Evolutionary conservation across 2,329 filamentous ascomycete species (phyloP).

Genomic region (Coniochaeta sp.): DNA sequence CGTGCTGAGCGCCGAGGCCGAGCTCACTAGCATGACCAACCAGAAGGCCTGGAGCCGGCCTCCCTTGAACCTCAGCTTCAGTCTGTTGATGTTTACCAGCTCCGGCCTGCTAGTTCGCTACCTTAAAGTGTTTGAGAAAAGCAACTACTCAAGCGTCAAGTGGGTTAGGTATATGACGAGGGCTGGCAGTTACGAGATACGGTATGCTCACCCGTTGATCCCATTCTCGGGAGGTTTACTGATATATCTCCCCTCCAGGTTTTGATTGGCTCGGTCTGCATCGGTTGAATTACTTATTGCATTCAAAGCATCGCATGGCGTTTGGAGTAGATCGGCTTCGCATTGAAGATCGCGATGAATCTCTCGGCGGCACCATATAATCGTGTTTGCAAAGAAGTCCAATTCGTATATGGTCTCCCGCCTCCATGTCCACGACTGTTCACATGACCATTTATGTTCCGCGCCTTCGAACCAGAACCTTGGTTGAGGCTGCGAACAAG

Average conservation of each 20-base stretch:
- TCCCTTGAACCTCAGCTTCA: conserved; percentile 86
- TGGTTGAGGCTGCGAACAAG: neutral
- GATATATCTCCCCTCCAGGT: neutral
- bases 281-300: neutral
- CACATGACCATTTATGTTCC: neutral
- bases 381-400: neutral
- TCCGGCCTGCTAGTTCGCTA: conserved; percentile 88
- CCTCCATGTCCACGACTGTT: neutral
- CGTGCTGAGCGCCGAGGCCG: conserved; percentile 88
- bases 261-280: neutral
- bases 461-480: neutral
- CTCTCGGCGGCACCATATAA: neutral
- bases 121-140: conserved; percentile 98
- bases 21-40: conserved; percentile 93
- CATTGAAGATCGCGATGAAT: neutral
- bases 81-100: conserved; percentile 95
- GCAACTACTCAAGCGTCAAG: conserved; percentile 96
- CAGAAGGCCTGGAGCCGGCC: conserved; percentile 96
- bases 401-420: neutral
- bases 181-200: conserved; percentile 93
- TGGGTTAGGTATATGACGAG: conserved; percentile 99
- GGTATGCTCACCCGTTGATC: conserved; percentile 7
- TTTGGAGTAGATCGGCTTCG: neutral
- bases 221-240: neutral
- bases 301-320: neutral